phyloP scores from a whole-genome alignment of 2,329 filamentous ascomycete genomes.

The Pezicula carpinea region DNA sequence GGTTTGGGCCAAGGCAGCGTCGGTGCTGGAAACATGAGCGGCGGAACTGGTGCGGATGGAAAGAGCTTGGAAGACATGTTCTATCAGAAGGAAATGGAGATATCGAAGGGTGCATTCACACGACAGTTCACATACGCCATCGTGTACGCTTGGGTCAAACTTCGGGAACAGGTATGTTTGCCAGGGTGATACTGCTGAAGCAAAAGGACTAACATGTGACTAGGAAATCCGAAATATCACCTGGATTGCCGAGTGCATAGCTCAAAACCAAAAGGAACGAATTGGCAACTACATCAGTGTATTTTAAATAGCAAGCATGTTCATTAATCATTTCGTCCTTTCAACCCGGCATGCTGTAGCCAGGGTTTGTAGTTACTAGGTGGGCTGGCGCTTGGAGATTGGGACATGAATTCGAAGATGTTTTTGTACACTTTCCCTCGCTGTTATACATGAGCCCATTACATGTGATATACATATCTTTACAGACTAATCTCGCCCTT shows the following conservation, averaged over 20 bases:
- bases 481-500: slow-evolving; percentile 81
- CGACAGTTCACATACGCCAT: slow-evolving; percentile 92
- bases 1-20: slow-evolving; percentile 70
- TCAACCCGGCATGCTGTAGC: slow-evolving; percentile 7
- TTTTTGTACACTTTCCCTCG: slow-evolving; percentile 9
- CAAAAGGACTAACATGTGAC: slow-evolving; percentile 27
- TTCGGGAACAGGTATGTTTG: slow-evolving; percentile 82
- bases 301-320: slow-evolving; percentile 51
- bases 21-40: slow-evolving; percentile 77
- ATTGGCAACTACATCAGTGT: slow-evolving; percentile 99
- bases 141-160: slow-evolving; percentile 96
- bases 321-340: slow-evolving; percentile 12
- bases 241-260: slow-evolving; percentile 99
- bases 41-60: slow-evolving; percentile 72
- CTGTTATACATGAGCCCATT: slow-evolving; percentile 20
- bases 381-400: slow-evolving; percentile 24
- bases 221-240: slow-evolving; percentile 99
- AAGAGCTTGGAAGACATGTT: slow-evolving; percentile 96
- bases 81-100: slow-evolving; percentile 99
- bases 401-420: slow-evolving; percentile 10
- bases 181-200: not conserved
- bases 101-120: slow-evolving; percentile 92
- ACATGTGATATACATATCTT: slow-evolving; percentile 22
- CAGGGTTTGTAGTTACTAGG: slow-evolving; percentile 21
- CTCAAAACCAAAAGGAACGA: slow-evolving; percentile 98